Conservation (phyloP, 306 rosid species). For the Dalbergia cultrata region DNA sequence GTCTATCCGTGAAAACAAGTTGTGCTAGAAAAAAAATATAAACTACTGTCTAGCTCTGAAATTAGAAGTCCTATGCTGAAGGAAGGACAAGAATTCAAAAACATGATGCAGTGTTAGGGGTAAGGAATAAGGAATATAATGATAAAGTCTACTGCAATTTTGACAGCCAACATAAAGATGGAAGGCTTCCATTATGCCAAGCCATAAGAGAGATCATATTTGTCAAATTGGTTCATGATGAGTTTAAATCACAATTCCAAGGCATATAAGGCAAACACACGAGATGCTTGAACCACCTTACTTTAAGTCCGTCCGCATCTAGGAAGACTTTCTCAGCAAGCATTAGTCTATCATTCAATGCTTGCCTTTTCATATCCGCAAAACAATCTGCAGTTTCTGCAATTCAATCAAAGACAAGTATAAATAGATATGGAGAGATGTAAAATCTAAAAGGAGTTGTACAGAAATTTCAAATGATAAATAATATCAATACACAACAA, state of each 20-base stretch:
- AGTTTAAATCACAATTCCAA: not conserved
- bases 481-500: no score
- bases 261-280: slow-evolving; percentile 30
- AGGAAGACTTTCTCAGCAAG: slow-evolving; percentile 82
- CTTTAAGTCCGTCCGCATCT: slow-evolving; percentile 71
- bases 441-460: no score
- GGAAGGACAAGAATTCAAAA: not conserved
- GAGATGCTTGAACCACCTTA: slow-evolving; percentile 92
- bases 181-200: not conserved
- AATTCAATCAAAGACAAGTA: no score
- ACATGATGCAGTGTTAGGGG: not conserved
- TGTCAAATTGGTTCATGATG: not conserved
- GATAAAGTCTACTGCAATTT: slow-evolving; percentile 12
- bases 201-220: not conserved
- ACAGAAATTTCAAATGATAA: no score
- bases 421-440: no score
- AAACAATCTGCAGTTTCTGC: not conserved
- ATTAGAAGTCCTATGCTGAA: not conserved
- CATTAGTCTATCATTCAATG: slow-evolving; percentile 81
- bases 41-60: not conserved
- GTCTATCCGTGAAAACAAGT: no score
- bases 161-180: not conserved
- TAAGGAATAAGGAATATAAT: not conserved
- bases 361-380: slow-evolving; percentile 64
- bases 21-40: not conserved